phyloP scores from a whole-genome alignment of 148 eudicot species.

The Diospyros lotus region DNA sequence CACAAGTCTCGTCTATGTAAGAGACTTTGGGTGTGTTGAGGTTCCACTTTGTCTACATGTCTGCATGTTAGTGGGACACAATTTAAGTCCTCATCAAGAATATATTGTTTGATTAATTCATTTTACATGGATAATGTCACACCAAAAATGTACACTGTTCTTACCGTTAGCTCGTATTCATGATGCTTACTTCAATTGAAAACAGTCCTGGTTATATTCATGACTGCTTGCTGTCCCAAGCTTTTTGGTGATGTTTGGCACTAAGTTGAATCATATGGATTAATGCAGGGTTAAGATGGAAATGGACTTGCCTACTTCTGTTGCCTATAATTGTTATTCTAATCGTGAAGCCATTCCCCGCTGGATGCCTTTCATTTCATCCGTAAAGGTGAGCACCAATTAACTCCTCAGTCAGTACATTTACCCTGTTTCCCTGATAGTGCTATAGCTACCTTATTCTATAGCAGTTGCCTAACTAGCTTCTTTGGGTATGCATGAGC shows the following conservation, averaged over 20 bases:
- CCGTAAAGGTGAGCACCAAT: constrained; percentile 56
- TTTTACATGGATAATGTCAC: no score
- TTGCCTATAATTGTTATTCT: constrained; percentile 76
- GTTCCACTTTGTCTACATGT: no score
- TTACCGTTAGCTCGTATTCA: no score
- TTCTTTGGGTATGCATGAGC: neutral
- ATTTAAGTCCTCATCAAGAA: no score
- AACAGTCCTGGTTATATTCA: neutral
- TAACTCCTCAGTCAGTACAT: neutral
- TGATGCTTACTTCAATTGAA: neutral
- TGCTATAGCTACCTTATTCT: neutral
- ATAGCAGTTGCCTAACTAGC: neutral
- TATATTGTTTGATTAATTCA: no score
- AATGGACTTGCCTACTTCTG: constrained; percentile 74
- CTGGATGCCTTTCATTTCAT: constrained; percentile 96
- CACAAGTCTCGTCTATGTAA: no score
- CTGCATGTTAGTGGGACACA: no score
- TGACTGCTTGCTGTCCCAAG: neutral
- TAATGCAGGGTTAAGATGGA: constrained; percentile 63
- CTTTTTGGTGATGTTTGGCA: neutral
- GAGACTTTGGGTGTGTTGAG: no score
- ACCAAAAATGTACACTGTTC: no score
- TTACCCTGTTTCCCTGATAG: neutral
- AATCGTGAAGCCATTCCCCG: constrained; percentile 86
- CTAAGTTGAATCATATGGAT: neutral